Conservation (phyloP, 2,329 filamentous ascomycete genomes). For the Aspergillus arachidicola region DNA sequence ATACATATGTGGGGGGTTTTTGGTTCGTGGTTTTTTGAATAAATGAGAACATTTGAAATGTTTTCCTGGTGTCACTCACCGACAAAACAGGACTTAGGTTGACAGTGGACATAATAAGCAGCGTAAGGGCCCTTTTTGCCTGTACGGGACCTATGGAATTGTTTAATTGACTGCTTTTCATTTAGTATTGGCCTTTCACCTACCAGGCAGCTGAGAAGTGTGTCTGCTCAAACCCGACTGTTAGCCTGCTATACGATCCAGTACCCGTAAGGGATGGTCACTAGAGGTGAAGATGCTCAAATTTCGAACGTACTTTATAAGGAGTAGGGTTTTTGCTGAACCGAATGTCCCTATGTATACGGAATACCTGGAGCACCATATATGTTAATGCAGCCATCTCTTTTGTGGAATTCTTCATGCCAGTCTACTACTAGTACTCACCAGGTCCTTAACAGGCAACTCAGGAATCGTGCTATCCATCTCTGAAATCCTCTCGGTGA, state of each 20-base stretch:
- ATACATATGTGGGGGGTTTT: neutral
- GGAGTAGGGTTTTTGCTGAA: conserved; percentile 84
- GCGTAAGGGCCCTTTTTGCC: conserved; percentile 86
- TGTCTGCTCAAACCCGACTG: conserved; percentile 54
- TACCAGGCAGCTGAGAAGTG: conserved; percentile 83
- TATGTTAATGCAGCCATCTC: conserved; percentile 16
- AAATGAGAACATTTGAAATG: conserved; percentile 1
- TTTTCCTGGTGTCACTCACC: conserved; percentile 53
- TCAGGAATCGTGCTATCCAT: conserved; percentile 83
- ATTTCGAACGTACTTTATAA: conserved; percentile 68
- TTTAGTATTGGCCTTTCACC: conserved; percentile 23
- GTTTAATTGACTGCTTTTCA: conserved; percentile 23
- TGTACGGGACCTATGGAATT: conserved; percentile 67
- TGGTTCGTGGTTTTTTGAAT: neutral
- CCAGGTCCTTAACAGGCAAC: conserved; percentile 79
- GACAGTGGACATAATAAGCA: conserved; percentile 82
- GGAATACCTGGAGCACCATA: conserved; percentile 61
- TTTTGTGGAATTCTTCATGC: neutral
- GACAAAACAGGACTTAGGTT: conserved; percentile 71
- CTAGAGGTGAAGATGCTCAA: neutral
- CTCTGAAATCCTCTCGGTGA: conserved; percentile 71
- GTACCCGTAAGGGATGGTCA: conserved; percentile 10
- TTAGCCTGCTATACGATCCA: conserved; percentile 15
- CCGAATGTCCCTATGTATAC: conserved; percentile 83
- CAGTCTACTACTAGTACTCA: conserved; percentile 36